Base-by-base conservation (phyloP, 2,329 filamentous ascomycete species). In the Acrocalymma vagum region DNA sequence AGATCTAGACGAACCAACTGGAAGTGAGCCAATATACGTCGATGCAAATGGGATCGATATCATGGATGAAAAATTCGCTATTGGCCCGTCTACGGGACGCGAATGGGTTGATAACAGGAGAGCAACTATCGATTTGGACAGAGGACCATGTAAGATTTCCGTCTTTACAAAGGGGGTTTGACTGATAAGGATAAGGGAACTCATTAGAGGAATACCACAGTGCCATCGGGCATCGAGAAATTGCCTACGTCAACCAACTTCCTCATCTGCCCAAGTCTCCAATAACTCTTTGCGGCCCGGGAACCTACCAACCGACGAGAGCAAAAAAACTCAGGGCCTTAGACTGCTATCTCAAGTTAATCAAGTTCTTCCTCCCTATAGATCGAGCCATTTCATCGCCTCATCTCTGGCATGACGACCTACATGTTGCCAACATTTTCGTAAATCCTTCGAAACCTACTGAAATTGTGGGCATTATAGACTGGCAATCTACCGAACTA, bases 381-480 rank as follows among this genome's bases (percentile, higher is more conserved):
- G 60, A 70, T 37, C 13, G 25, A 34, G 34, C 48, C 11, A 57
- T 67, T 27, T 48, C 42, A 41, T 47, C 53, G 23, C 34, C 47
- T 9, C 54, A 61, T 53, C 48, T 67, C 13, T 68, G 61, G 71
- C 69, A 75, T 37, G 45, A 42, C 23, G 71, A 75, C 33, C 51
- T 74, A 14, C 71, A 75, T 33, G 38, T 39, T 13, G 69, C 61
- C 7, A 75, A 67, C 29, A 69, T 71, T 35, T 67, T 69, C 32
- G 67, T 71, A 3, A 48, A 70, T 38, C 51, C 54, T 29, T 40
- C 43, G 3, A 29, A 69, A n/a, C 65, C 59, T 9, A 65, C 65
- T 7, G 39, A 56, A 44, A 44, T 70, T 29, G 49, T 58, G 0
- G 38, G 44, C n/a, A 48, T 71, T 20, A 65, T 71, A 32, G 68